Percentiles rank a stretch among this genome's conserved stretches.
phyloP scores from a whole-genome alignment of 306 rosid genomes.

The Prunus padus region DNA sequence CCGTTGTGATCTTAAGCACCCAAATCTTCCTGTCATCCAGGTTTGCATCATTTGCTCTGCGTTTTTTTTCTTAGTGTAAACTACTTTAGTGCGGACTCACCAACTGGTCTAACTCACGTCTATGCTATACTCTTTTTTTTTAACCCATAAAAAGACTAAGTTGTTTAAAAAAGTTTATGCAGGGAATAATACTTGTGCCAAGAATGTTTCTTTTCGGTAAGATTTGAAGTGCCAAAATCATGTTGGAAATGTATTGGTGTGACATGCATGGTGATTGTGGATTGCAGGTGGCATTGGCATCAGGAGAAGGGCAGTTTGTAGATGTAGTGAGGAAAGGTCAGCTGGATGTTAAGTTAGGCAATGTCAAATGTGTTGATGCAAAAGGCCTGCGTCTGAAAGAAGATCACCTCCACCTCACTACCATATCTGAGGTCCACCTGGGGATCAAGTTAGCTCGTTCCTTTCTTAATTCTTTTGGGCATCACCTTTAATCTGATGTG shows the following conservation, averaged over 20 bases:
- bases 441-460: slow-evolving; percentile 47
- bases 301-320: slow-evolving; percentile 56
- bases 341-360: slow-evolving; percentile 27
- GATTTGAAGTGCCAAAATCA: too few relatives aligned
- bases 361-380: slow-evolving; percentile 53
- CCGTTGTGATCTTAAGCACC: slow-evolving; percentile 40
- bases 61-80: background rate
- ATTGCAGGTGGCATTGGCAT: slow-evolving; percentile 56
- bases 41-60: slow-evolving; percentile 12
- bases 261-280: background rate
- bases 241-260: too few relatives aligned
- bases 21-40: slow-evolving; percentile 57
- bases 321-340: slow-evolving; percentile 59
- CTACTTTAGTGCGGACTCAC: too few relatives aligned
- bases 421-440: slow-evolving; percentile 44
- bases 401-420: slow-evolving; percentile 59
- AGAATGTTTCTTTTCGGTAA: too few relatives aligned
- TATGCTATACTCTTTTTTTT: too few relatives aligned
- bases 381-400: slow-evolving; percentile 39
- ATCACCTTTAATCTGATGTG: background rate
- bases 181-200: too few relatives aligned
- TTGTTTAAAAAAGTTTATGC: too few relatives aligned
- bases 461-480: slow-evolving; percentile 24
- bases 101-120: too few relatives aligned
- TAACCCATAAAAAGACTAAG: too few relatives aligned